Evolutionary conservation across 139 green algal genomes (phyloP).

Genomic region (Micromonas commoda): DNA sequence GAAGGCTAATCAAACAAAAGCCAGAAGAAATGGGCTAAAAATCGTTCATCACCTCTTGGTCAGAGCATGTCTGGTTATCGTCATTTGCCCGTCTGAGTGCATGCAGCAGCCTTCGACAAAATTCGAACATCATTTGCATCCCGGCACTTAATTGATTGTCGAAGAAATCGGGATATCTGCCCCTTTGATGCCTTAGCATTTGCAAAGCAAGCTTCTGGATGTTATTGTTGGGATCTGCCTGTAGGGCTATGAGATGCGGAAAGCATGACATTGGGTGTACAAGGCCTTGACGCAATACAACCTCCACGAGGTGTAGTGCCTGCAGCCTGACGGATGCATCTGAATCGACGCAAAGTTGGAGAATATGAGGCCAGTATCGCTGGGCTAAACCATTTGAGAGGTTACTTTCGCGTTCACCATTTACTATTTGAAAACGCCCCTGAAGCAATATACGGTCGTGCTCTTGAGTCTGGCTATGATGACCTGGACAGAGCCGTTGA

Average conservation of each 20-base stretch:
- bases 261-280: not conserved
- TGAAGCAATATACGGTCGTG: no score
- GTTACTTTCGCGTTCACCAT: not conserved
- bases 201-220: not conserved
- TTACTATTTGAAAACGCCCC: conserved; percentile 16
- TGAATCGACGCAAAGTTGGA: not conserved
- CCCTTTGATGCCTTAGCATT: not conserved
- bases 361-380: not conserved
- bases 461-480: no score
- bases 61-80: not conserved
- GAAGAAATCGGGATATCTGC: not conserved
- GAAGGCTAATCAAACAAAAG: no score
- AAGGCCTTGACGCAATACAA: conserved; percentile 5
- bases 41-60: not conserved
- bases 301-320: not conserved
- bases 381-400: conserved; percentile 1
- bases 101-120: not conserved
- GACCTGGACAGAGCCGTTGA: no score
- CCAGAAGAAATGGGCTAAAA: no score
- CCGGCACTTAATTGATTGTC: not conserved
- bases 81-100: not conserved
- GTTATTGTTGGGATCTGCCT: not conserved
- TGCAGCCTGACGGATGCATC: not conserved
- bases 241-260: not conserved
- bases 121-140: not conserved